Evolutionary conservation across 306 rosid species (phyloP).

Genomic region (Begonia masoniana): DNA sequence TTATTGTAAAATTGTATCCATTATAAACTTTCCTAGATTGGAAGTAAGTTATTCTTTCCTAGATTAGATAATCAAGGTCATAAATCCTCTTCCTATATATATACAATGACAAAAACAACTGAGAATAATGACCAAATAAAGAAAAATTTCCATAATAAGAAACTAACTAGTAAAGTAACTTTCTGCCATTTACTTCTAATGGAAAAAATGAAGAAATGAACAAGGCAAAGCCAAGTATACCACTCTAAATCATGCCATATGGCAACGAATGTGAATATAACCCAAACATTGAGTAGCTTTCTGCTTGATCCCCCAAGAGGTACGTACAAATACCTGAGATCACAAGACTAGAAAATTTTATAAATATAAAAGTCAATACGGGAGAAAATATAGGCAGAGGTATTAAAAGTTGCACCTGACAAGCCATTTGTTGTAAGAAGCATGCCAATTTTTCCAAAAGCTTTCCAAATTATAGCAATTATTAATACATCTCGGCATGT

Average conservation of each 20-base stretch:
- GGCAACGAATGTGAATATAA: slow-evolving; percentile 83
- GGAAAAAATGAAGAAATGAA: slow-evolving; percentile 6
- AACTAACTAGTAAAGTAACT: background rate
- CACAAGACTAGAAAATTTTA: slow-evolving; percentile 5
- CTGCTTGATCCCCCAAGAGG: slow-evolving; percentile 81
- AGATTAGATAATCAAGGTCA: too few species aligned
- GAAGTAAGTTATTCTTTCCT: too few species aligned
- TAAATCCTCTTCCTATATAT: too few species aligned
- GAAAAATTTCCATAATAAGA: background rate
- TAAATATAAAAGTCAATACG: slow-evolving; percentile 7
- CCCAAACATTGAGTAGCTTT: slow-evolving; percentile 79
- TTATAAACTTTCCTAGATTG: too few species aligned
- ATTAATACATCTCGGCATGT: slow-evolving; percentile 92
- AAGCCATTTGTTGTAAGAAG: slow-evolving; percentile 97
- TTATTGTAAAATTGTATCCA: too few species aligned
- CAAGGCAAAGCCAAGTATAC: slow-evolving; percentile 23
- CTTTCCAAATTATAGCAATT: slow-evolving; percentile 78
- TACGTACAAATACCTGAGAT: slow-evolving; percentile 78
- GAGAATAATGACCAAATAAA: background rate
- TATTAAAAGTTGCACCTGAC: slow-evolving; percentile 53
- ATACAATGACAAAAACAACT: too few species aligned
- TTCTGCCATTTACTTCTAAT: too few species aligned
- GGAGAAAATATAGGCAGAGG: slow-evolving; percentile 7
- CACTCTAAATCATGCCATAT: slow-evolving; percentile 95
- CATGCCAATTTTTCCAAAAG: slow-evolving; percentile 99